phyloP scores from a whole-genome alignment of 495 filamentous ascomycete species.

The Hypomontagnella submonticulosa region DNA sequence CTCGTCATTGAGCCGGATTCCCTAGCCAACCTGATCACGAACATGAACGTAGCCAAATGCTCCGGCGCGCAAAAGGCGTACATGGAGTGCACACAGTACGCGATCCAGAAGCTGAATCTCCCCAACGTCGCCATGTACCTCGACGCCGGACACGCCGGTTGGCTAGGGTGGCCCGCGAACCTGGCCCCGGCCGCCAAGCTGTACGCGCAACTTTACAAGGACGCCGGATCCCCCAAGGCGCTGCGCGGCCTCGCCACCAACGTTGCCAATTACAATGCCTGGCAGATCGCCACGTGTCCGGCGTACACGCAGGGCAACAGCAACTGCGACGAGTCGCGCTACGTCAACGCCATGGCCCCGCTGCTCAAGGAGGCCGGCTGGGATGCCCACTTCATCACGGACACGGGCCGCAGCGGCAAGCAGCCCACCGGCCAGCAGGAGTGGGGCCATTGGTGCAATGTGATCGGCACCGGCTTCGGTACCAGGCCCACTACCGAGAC shows the following conservation, averaged over 20 bases:
- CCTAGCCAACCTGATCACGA: slow-evolving; percentile 75
- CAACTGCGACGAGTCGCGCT: slow-evolving; percentile 71
- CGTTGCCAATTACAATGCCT: slow-evolving; percentile 81
- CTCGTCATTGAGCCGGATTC: slow-evolving; percentile 67
- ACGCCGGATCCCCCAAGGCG: slow-evolving; percentile 65
- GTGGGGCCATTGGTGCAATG: slow-evolving; percentile 86
- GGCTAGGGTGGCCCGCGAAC: slow-evolving; percentile 83
- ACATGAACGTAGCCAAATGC: slow-evolving; percentile 67
- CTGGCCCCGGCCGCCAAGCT: slow-evolving; percentile 67
- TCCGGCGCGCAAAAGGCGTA: slow-evolving; percentile 65
- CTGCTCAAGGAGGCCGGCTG: slow-evolving; percentile 67
- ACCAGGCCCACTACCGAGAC: slow-evolving; percentile 69
- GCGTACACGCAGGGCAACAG: slow-evolving; percentile 60
- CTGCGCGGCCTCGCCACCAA: slow-evolving; percentile 79
- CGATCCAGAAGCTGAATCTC: slow-evolving; percentile 67
- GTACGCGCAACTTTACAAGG: slow-evolving; percentile 68
- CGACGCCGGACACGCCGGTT: slow-evolving; percentile 76
- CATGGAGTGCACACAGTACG: slow-evolving; percentile 69
- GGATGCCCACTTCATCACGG: slow-evolving; percentile 71
- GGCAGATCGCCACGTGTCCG: slow-evolving; percentile 62
- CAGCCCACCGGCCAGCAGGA: slow-evolving; percentile 67
- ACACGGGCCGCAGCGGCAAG: slow-evolving; percentile 55
- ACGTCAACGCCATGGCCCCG: slow-evolving; percentile 71
- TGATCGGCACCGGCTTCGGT: slow-evolving; percentile 73
- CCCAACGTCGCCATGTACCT: slow-evolving; percentile 77